A percentile compares a stretch with the other conserved stretches of the same genome.
phyloP scores from a whole-genome alignment of 495 filamentous ascomycete species.

The Hyphodiscus hymeniophilus region DNA sequence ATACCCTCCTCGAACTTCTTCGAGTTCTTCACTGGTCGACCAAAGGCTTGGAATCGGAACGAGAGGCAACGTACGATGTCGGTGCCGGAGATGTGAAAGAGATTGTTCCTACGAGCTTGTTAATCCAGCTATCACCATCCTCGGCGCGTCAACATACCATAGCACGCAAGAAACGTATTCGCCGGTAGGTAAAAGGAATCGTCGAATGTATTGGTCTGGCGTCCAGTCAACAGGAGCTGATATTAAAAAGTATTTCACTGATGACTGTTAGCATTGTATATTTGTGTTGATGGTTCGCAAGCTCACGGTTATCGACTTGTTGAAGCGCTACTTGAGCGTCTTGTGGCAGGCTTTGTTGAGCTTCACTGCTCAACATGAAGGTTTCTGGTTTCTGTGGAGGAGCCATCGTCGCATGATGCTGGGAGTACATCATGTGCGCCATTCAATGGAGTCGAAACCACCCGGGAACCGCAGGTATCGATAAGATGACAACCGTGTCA shows the following conservation, averaged over 20 bases:
- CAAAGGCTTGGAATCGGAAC: constrained; percentile 97
- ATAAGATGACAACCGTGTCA: constrained; percentile 11
- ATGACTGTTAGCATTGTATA: constrained; percentile 16
- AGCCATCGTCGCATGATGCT: constrained; percentile 40
- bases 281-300: not conserved
- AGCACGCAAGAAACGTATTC: constrained; percentile 98
- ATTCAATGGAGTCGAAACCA: constrained; percentile 26
- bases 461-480: constrained; percentile 8
- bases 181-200: constrained; percentile 90
- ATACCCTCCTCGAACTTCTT: constrained; percentile 99
- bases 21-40: constrained; percentile 96
- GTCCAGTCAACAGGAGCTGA: constrained; percentile 98
- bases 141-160: constrained; percentile 51
- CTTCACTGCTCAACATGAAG: constrained; percentile 94
- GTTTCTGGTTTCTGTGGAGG: constrained; percentile 84
- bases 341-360: constrained; percentile 89
- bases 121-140: constrained; percentile 6
- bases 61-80: constrained; percentile 98
- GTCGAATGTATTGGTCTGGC: constrained; percentile 89
- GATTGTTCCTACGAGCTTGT: constrained; percentile 71
- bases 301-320: constrained; percentile 96
- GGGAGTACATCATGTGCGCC: constrained; percentile 41
- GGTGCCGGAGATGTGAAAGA: constrained; percentile 98
- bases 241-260: constrained; percentile 99
- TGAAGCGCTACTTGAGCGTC: constrained; percentile 96